Conservation (phyloP, 2,329 filamentous ascomycete genomes). For the Pyrenochaeta sp. region DNA sequence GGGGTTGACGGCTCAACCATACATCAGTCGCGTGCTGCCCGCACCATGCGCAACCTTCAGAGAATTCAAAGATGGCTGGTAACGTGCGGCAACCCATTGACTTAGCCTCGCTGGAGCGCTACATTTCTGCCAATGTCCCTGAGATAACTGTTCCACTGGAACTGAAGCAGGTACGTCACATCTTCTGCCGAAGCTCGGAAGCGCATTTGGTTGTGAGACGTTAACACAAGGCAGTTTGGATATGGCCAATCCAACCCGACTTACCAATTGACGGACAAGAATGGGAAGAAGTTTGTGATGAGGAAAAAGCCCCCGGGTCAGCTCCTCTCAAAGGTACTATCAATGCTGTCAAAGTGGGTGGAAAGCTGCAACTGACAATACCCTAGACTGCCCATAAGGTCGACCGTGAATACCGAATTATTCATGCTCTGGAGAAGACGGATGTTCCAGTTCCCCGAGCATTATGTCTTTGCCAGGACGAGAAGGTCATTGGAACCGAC, state of each 20-base stretch:
- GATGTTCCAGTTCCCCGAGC: slow-evolving; percentile 86
- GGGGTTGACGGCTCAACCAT: too few species aligned
- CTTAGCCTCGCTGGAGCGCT: slow-evolving; percentile 77
- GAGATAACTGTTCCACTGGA: slow-evolving; percentile 83
- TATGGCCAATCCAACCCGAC: slow-evolving; percentile 98
- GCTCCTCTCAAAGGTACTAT: slow-evolving; percentile 69
- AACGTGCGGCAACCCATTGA: slow-evolving; percentile 90
- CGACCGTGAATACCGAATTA: slow-evolving; percentile 92
- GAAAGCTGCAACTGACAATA: background rate
- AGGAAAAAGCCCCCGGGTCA: slow-evolving; percentile 98
- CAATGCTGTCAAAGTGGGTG: background rate
- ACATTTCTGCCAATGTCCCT: slow-evolving; percentile 79
- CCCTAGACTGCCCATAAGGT: slow-evolving; percentile 87
- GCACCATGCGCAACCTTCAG: slow-evolving; percentile 19
- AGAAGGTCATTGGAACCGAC: slow-evolving; percentile 79
- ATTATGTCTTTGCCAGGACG: slow-evolving; percentile 86
- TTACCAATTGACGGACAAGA: slow-evolving; percentile 81
- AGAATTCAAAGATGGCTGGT: slow-evolving; percentile 72
- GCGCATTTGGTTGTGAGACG: slow-evolving; percentile 6
- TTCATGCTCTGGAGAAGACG: slow-evolving; percentile 79
- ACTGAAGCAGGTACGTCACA: slow-evolving; percentile 77
- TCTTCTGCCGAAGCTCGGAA: background rate
- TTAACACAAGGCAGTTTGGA: slow-evolving; percentile 73
- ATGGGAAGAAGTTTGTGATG: slow-evolving; percentile 79
- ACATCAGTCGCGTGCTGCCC: slow-evolving; percentile 17